Evolutionary conservation across 1,284 basidiomycete species (phyloP), one percentile per base, ranked within the genome.

Genomic region (Rhodotorula sp.): DNA sequence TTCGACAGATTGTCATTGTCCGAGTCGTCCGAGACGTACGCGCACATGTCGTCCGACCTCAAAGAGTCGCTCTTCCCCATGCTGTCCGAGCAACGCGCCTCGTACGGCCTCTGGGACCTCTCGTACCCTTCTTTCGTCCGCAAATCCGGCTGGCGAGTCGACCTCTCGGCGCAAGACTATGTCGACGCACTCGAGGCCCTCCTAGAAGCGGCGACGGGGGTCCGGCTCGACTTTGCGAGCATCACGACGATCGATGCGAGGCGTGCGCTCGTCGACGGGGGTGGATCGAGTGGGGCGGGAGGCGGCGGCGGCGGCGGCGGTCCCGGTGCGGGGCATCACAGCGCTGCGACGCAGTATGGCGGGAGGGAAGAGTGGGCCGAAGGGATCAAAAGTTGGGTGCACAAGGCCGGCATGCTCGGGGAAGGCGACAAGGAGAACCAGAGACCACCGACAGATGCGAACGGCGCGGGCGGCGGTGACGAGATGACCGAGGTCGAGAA

Each of bases 1-100:
- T 23, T 5, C 0, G 5, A 6, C 63, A 72, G 70, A 3, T 56
- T 69, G 48, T 66, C 95, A 0, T 88, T 98, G 71, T 86, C 87
- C 5, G 93, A 99, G 80, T 96, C 93, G 29, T 92, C 97, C 77
- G 96, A 99, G 79, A 87, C 90, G 2, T 97, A 93, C 80, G 84
- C 90, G 0, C 94, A 99, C 80, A 99, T 99, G 97, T 93, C 97
- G 79, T 90, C 93, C 82, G 90, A 93, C 78, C 87, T 99, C 70
- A 97, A 97, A 81, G 86, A 88, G 48, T 85, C 87, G n/a, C 85
- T 99, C 23, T 87, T 90, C 15, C 83, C 86, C 58, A 93, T 95
- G 79, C 87, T 99, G 7, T 91, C 95, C 66, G 87, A 89, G 39
- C 91, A 97, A 65, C 93, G 93, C 7, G 96, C 96, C 0, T 95